phyloP scores from a whole-genome alignment of 176 grass and related monocot genomes.

The Eleusine indica region DNA sequence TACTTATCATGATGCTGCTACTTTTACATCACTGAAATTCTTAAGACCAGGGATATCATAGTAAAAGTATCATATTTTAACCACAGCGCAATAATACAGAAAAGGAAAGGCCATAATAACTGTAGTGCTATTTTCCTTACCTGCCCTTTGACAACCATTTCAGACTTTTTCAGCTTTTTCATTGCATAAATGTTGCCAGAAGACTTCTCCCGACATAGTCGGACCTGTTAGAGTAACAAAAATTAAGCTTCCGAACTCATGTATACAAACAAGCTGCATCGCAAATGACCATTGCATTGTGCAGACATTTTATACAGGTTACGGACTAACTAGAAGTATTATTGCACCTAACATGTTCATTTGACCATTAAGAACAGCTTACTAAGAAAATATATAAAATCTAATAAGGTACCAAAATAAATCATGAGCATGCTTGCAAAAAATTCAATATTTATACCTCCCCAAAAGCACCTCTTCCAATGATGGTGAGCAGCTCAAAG shows the following conservation, averaged over 20 bases:
- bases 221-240: conserved; percentile 41
- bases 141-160: conserved; percentile 71
- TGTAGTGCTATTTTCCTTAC: conserved; percentile 29
- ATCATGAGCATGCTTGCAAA: conserved; percentile 22
- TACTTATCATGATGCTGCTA: background rate
- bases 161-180: conserved; percentile 75
- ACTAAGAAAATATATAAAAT: conserved; percentile 16
- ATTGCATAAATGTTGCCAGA: conserved; percentile 62
- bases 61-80: background rate
- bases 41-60: background rate
- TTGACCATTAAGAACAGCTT: conserved; percentile 24
- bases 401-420: conserved; percentile 15
- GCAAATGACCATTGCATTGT: background rate
- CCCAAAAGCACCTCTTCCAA: conserved; percentile 74
- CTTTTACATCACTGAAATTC: background rate
- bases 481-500: conserved; percentile 68
- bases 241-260: background rate
- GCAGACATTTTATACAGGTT: background rate
- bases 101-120: conserved; percentile 6
- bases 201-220: conserved; percentile 56
- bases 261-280: background rate
- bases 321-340: background rate
- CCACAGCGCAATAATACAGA: conserved; percentile 11
- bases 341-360: conserved; percentile 1
- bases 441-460: conserved; percentile 45